These are phyloP conservation scores for Xylaria bambusicola DNA, from an alignment of 495 filamentous ascomycete genomes.

Conservation along the genomic window DNA sequence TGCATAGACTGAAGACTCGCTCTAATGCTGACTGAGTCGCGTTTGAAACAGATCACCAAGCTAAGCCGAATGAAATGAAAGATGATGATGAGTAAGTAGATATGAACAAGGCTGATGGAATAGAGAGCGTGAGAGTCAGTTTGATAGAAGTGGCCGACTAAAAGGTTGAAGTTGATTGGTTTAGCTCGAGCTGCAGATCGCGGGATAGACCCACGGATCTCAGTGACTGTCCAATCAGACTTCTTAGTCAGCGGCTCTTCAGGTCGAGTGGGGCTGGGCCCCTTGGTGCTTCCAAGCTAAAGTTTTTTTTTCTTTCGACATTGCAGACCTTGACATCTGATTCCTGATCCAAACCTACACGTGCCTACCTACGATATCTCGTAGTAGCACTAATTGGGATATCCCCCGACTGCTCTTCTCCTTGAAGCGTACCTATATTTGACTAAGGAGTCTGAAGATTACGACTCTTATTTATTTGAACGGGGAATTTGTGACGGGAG, in stretches of 20 bases:
- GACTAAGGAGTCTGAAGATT: not conserved
- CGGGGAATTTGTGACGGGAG: not conserved
- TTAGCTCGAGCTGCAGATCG: not conserved
- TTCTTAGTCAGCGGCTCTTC: not conserved
- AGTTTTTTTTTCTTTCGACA: slow-evolving; percentile 16
- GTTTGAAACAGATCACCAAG: too few relatives aligned
- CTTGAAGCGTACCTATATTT: not conserved
- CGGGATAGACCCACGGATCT: not conserved
- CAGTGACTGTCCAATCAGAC: slow-evolving; percentile 7
- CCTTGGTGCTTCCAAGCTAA: slow-evolving; percentile 12
- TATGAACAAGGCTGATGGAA: not conserved
- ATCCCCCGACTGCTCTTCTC: not conserved
- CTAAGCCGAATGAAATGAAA: too few relatives aligned
- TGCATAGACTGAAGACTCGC: slow-evolving; percentile 23
- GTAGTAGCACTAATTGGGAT: not conserved
- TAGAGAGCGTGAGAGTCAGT: not conserved
- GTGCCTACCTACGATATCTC: not conserved
- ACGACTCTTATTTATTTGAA: not conserved
- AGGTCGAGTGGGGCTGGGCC: not conserved
- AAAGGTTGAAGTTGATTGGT: slow-evolving; percentile 14
- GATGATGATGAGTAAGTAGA: not conserved
- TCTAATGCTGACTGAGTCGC: too few relatives aligned
- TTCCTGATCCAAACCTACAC: slow-evolving; percentile 6
- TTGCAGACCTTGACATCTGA: not conserved
- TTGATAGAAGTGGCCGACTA: not conserved